Evolutionary conservation across 768 basidiomycete species (phyloP).

Genomic region (Auriscalpium vulgare): DNA sequence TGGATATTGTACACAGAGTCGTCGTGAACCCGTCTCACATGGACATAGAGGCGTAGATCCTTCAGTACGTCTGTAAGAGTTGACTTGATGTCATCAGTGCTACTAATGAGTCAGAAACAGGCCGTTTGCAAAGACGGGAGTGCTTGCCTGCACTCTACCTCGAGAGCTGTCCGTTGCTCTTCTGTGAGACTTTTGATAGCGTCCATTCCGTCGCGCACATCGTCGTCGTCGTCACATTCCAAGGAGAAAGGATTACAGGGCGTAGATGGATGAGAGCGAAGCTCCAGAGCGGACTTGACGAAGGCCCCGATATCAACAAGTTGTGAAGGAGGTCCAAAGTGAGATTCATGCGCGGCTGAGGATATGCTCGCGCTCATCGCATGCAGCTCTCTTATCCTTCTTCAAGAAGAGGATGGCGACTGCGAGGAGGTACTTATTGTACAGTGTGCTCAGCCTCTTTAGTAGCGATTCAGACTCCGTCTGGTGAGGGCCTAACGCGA

Average conservation of each 20-base stretch:
- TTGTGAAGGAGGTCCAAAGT: slow-evolving; percentile 21
- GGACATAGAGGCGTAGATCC: slow-evolving; percentile 48
- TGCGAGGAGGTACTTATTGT: too few relatives aligned
- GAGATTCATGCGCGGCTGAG: slow-evolving; percentile 13
- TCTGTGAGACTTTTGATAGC: background rate
- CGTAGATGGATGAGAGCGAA: slow-evolving; percentile 2
- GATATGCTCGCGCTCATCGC: background rate
- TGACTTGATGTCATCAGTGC: slow-evolving; percentile 44
- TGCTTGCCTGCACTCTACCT: slow-evolving; percentile 29
- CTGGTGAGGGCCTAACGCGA: too few relatives aligned
- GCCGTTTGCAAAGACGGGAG: background rate
- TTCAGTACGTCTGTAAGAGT: slow-evolving; percentile 40
- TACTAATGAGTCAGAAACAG: slow-evolving; percentile 19
- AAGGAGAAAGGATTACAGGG: background rate
- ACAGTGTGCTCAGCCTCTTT: background rate
- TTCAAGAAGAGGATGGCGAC: background rate
- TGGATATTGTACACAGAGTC: slow-evolving; percentile 31
- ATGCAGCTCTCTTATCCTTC: background rate
- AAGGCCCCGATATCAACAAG: slow-evolving; percentile 23
- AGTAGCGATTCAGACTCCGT: background rate
- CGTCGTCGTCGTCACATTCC: slow-evolving; percentile 1
- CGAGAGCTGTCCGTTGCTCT: slow-evolving; percentile 14
- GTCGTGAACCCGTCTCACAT: slow-evolving; percentile 49
- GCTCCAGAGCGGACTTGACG: slow-evolving; percentile 11
- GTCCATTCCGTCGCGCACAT: too few relatives aligned